These are phyloP conservation scores for Elongisporangium senticosum DNA, from an alignment of 352 stramenopile genomes.

Conservation along the genomic window DNA sequence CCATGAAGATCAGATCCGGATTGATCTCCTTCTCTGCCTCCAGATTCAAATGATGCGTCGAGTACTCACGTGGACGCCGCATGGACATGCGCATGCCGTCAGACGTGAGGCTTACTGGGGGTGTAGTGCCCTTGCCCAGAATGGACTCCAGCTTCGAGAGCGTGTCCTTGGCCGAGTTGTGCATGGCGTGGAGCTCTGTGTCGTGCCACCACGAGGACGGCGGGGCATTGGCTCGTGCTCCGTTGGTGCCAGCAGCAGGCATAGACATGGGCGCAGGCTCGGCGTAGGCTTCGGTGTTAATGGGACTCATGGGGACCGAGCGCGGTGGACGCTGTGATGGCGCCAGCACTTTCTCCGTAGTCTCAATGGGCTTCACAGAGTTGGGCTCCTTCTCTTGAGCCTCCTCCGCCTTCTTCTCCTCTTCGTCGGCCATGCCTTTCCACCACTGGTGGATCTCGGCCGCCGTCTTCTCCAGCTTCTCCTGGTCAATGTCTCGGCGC, in stretches of 20 bases:
- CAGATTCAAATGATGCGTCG: slow-evolving; percentile 16
- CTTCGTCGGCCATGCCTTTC: slow-evolving; percentile 40
- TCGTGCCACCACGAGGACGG: slow-evolving; percentile 28
- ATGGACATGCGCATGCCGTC: slow-evolving; percentile 57
- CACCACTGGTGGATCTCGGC: slow-evolving; percentile 73
- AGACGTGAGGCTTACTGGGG: slow-evolving; percentile 6
- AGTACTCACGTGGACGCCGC: slow-evolving; percentile 53
- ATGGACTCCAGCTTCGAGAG: slow-evolving; percentile 61
- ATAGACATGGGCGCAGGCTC: slow-evolving; percentile 19
- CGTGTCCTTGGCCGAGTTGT: slow-evolving; percentile 59
- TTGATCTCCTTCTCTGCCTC: slow-evolving; percentile 31
- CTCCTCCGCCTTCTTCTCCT: slow-evolving; percentile 13
- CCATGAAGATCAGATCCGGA: slow-evolving; percentile 63
- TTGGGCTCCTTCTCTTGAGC: slow-evolving; percentile 3
- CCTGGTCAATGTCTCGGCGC: slow-evolving; percentile 54
- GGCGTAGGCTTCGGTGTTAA: slow-evolving; percentile 11
- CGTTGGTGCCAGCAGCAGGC: slow-evolving; percentile 4
- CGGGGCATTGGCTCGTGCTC: slow-evolving; percentile 2
- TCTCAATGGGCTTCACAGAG: background rate
- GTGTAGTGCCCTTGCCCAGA: slow-evolving; percentile 30
- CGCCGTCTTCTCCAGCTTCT: slow-evolving; percentile 59
- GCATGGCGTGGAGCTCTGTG: slow-evolving; percentile 46
- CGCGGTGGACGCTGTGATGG: slow-evolving; percentile 4
- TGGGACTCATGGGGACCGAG: slow-evolving; percentile 37
- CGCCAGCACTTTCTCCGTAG: background rate